Evolutionary conservation across 768 basidiomycete species (phyloP).

Genomic region (Boletus reticulatus): DNA sequence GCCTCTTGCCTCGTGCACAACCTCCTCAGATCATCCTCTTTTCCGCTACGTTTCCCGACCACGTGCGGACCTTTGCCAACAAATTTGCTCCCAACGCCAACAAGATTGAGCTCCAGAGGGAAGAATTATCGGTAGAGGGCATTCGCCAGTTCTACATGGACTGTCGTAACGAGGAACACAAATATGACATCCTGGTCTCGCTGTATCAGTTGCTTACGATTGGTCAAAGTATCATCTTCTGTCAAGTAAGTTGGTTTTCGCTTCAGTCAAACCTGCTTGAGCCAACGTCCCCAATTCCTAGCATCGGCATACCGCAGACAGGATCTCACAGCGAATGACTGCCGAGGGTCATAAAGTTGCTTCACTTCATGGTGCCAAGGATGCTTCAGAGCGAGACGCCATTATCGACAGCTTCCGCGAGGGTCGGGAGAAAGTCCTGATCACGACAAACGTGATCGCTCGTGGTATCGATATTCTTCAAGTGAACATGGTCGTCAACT

Average conservation of each 20-base stretch:
- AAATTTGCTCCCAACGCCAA: constrained; percentile 94
- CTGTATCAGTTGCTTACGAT: constrained; percentile 90
- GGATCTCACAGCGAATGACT: constrained; percentile 87
- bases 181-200: constrained; percentile 92
- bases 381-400: constrained; percentile 82
- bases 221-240: constrained; percentile 99
- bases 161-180: constrained; percentile 85
- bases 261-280: not conserved
- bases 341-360: constrained; percentile 95
- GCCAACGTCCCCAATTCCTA: constrained; percentile 26
- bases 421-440: constrained; percentile 94
- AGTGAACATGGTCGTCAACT: constrained; percentile 99
- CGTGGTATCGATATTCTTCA: constrained; percentile 98
- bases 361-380: constrained; percentile 93
- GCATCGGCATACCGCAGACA: constrained; percentile 91
- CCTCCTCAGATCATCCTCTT: constrained; percentile 89
- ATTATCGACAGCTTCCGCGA: constrained; percentile 96
- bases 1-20: constrained; percentile 54
- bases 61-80: constrained; percentile 86
- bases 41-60: constrained; percentile 96
- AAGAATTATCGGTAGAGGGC: constrained; percentile 90
- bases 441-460: constrained; percentile 98
- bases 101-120: constrained; percentile 92
- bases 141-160: constrained; percentile 99
- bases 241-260: constrained; percentile 57